Percentiles rank a stretch among this genome's conserved stretches.
Conservation (phyloP, 257 asterid genomes). For the Fraxinus pennsylvanica region DNA sequence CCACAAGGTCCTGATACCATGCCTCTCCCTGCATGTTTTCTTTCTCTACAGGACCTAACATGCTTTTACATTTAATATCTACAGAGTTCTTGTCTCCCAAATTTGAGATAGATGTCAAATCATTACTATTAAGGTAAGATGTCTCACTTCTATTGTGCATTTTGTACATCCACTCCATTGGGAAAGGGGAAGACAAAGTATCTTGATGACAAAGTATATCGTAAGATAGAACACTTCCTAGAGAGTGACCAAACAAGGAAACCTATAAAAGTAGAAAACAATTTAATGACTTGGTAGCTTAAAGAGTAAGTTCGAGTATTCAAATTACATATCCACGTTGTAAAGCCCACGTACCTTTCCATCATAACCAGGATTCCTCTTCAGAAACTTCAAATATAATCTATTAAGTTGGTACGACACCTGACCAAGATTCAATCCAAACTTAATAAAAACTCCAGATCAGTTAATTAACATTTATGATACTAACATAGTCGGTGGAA, state of each 20-base stretch:
- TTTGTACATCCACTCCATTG: constrained; percentile 78
- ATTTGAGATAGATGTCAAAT: constrained; percentile 32
- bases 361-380: constrained; percentile 94
- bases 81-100: constrained; percentile 35
- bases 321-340: neutral
- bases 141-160: constrained; percentile 42
- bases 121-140: constrained; percentile 24
- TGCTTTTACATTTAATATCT: constrained; percentile 37
- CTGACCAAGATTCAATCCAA: constrained; percentile 46
- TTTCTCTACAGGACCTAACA: constrained; percentile 30
- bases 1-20: constrained; percentile 32
- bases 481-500: neutral
- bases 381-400: constrained; percentile 82
- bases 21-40: constrained; percentile 18
- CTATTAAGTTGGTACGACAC: constrained; percentile 82
- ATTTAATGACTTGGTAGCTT: constrained; percentile 10
- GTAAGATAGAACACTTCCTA: constrained; percentile 93
- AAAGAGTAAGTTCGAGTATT: constrained; percentile 15
- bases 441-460: constrained; percentile 12
- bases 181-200: constrained; percentile 66
- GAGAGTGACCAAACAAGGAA: constrained; percentile 90
- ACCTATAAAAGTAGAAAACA: constrained; percentile 47
- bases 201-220: constrained; percentile 98
- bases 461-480: constrained; percentile 6
- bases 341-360: constrained; percentile 68